Percentiles rank a stretch among this genome's conserved stretches.
Conservation (phyloP, 106 monocot species). For the Dendrobium chrysotoxum region DNA sequence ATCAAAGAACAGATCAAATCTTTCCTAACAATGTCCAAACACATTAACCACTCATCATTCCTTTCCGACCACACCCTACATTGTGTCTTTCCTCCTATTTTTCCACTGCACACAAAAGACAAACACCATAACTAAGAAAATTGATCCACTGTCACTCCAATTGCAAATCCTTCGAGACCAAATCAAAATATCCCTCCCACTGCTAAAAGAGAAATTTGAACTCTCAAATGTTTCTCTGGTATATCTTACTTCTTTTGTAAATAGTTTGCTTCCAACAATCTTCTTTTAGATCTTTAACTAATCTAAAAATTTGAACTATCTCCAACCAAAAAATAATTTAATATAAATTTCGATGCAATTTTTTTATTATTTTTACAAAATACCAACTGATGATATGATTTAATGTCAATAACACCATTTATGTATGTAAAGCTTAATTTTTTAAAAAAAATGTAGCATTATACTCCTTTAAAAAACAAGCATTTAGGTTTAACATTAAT, state of each 20-base stretch:
- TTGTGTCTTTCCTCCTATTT: background rate
- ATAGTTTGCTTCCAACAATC: too few species aligned
- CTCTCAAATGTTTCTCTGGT: too few species aligned
- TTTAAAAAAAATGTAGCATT: background rate
- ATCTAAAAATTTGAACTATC: too few species aligned
- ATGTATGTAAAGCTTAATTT: background rate
- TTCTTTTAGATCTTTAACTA: too few species aligned
- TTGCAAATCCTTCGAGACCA: background rate
- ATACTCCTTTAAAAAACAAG: background rate
- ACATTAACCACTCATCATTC: background rate
- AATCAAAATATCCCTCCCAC: background rate
- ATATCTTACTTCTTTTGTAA: too few species aligned
- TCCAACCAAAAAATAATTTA: too few species aligned
- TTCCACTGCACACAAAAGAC: background rate
- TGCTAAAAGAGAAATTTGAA: background rate
- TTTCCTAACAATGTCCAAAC: background rate
- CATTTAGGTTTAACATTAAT: background rate
- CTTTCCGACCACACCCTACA: background rate
- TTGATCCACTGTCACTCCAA: background rate
- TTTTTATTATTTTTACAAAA: background rate
- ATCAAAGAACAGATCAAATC: background rate
- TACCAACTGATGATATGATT: background rate
- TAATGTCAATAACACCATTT: background rate
- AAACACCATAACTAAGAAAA: background rate
- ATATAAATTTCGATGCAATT: too few species aligned